phyloP scores from a whole-genome alignment of 2,329 filamentous ascomycete species.

The Fusarium nelsonii region DNA sequence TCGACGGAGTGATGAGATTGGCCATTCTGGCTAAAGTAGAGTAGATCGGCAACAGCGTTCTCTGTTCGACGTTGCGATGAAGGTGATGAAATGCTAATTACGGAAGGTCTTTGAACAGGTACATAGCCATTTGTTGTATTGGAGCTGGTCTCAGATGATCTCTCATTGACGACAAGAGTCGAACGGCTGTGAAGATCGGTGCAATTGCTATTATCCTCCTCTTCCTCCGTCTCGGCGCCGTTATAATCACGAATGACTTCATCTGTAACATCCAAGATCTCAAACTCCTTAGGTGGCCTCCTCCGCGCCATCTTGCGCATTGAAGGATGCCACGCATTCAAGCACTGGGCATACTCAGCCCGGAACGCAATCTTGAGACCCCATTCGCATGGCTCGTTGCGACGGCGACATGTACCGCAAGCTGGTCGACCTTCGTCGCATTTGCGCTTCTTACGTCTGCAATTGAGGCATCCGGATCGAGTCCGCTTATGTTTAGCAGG shows the following conservation, averaged over 20 bases:
- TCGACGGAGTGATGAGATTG: conserved; percentile 30
- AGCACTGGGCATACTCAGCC: conserved; percentile 53
- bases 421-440: conserved; percentile 54
- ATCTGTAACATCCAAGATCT: conserved; percentile 55
- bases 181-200: conserved; percentile 12
- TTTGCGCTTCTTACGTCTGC: conserved; percentile 56
- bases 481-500: conserved; percentile 51
- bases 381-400: conserved; percentile 53
- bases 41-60: conserved; percentile 53
- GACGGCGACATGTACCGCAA: conserved; percentile 53
- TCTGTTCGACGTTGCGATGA: conserved; percentile 50
- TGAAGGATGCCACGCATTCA: conserved; percentile 51
- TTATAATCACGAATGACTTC: conserved; percentile 56
- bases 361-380: conserved; percentile 55
- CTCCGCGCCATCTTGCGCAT: conserved; percentile 50
- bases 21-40: conserved; percentile 53
- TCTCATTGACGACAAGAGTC: conserved; percentile 5
- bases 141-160: not conserved
- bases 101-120: conserved; percentile 7
- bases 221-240: conserved; percentile 42
- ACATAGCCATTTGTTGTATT: conserved; percentile 21
- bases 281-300: conserved; percentile 48
- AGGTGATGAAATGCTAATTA: conserved; percentile 32
- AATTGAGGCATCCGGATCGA: conserved; percentile 55
- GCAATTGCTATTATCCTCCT: conserved; percentile 24